Base-by-base conservation (phyloP, 83 land plant species). In the Larix sibirica region DNA sequence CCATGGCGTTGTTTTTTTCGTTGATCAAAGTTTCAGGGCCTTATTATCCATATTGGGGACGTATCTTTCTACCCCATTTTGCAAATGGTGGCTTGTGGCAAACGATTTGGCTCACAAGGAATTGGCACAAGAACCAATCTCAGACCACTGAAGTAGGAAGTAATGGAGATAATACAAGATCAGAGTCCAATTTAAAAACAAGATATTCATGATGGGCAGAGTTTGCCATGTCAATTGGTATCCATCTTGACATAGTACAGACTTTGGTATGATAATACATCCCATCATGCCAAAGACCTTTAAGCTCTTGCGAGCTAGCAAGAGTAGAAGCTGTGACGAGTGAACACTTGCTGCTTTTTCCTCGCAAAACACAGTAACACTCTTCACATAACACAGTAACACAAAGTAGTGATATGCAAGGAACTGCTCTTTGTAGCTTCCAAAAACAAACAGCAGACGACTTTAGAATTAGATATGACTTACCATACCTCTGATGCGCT, bases 1-100 rank as follows among this genome's bases (percentile, higher is more conserved):
- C 62, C 38, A 83, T 89, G 44, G 83, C 81, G 54, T 75, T 73
- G 79, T 66, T 86, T 66, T 86, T 86, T 59, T 62, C 81, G 16
- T 21, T 81, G n/a, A 59, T 89, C 7, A 89, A 86, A 54, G 56
- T 84, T 28, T 10, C n/a, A 42, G 77, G 77, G 5, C 50, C 77
- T 23, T 42, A 20, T 44, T 73, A n/a, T 73, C 26, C 77, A 42
- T 73, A 73, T 73, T 73, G 77, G 77, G 77, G 23, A 7, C 28
- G 77, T 12, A 73, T 73, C 56, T n/a, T 73, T 12, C 77, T 73
- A 9, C 77, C 77, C 44, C 77, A 73, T 73, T 42, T 73, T 42
- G 77, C 77, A 73, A 73, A 73, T 73, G 77, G 77, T 44, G 77
- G 47, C 8, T 73, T 73, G 56, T 73, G 13, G 12, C 50, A 50